Evolutionary conservation across 176 grass and related monocot genomes (phyloP), one percentile per base, ranked within the genome.

Genomic region (Poa pratensis): DNA sequence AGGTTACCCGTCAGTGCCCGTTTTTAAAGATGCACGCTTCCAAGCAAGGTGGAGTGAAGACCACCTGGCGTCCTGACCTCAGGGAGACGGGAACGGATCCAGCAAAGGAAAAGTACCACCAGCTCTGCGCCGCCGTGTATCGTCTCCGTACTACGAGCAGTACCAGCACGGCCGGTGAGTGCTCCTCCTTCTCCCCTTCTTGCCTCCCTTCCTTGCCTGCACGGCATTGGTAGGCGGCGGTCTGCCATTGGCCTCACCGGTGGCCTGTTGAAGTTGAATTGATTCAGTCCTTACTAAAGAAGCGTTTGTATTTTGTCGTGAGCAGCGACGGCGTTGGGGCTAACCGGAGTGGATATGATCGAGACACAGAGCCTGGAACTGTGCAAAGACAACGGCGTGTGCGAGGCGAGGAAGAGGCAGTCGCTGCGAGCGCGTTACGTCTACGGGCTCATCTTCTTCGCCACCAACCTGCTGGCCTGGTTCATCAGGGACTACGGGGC

Each of bases 401-500:
- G 37, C 51, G 80, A 69, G 18, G 80, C 28, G 55, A 71, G 72
- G 94, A 86, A 85, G 87, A 62, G 83, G 85, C 80, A 90, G 83
- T 87, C 93, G 88, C 65, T 93, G 39, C n/a, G 84, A 87, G 91
- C 93, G 75, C 84, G 89, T 76, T 98, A 95, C 53, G 46, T 86
- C 20, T 98, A 95, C 80, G 93, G 93, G 15, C 81, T 95, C 87
- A 83, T 98, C 71, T 98, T 98, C 89, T 95, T 98, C 71, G 85
- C 88, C 43, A 95, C 92, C 85, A 95, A 93, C 54, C 85, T 95
- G 87, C 83, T 98, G 46, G 93, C 95, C 49, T 98, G 95, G 92
- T 88, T 95, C 87, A 65, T 98, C 87, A 90, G 95, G 87, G 95
- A 98, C 84, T 98, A 98, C 75, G 95, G 95, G n/a, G 81, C 89